Base-by-base conservation (phyloP, 2,329 filamentous ascomycete genomes). In the Trichophyton verrucosum region DNA sequence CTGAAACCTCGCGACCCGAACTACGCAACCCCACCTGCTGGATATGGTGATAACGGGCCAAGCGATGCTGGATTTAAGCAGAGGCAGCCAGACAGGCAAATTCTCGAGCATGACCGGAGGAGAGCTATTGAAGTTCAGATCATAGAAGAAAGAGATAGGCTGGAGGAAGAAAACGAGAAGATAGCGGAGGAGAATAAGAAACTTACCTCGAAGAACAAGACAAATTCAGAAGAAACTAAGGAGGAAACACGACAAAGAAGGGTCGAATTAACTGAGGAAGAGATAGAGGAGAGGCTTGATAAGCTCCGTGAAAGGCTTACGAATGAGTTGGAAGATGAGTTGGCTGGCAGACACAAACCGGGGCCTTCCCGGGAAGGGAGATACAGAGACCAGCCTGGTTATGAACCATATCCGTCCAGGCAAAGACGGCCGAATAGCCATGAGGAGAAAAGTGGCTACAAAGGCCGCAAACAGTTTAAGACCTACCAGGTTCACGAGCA, bases 401-500 rank as follows among this genome's bases (percentile, higher is more conserved):
- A 42, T 15, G 27, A 53, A 22, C 47, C 55, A 38, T 51, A 55
- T 47, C 46, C 61, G 33, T 49, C 60, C 33, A 46, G 63, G 61
- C 30, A 62, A 61, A 38, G 60, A 49, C 38, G 61, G 61, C 44
- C 58, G 49, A 61, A 67, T 51, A 74, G 71, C 64, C 67, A 69
- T 59, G 59, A 65, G 38, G 70, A 68, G 24, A 55, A 55, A 22
- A 60, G 49, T 17, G 62, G 49, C 51, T 64, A 65, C 3, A 67
- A 64, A 63, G 69, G 71, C 63, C 65, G 71, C 70, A 76, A 62
- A 69, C 81, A 83, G 8, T 81, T 97, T 65, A 99, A 97, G 76
- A 81, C 86, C 66, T 91, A 97, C 75, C 90, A 97, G 75, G 91
- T 97, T 20, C 94, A 99, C 77, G 94, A 97, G 76, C 81, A 96